phyloP scores from a whole-genome alignment of 2,329 filamentous ascomycete species.

The Aureobasidium sp. region DNA sequence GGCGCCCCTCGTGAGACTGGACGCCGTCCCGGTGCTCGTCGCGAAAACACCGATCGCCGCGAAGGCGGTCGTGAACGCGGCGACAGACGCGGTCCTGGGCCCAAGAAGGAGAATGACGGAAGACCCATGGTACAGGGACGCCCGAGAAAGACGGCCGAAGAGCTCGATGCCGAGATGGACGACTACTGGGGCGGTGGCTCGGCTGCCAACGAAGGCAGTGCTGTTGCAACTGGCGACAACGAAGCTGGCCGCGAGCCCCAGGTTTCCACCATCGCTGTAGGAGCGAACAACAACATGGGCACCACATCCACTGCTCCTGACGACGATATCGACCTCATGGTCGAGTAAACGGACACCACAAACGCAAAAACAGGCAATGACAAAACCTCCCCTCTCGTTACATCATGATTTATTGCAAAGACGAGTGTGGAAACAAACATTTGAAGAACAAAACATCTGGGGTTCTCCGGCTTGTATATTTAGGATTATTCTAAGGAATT shows the following conservation, averaged over 20 bases:
- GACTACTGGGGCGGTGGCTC: slow-evolving; percentile 54
- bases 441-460: too few species aligned
- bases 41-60: slow-evolving; percentile 26
- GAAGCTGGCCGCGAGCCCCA: slow-evolving; percentile 9
- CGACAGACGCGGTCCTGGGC: slow-evolving; percentile 34
- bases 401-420: neutral
- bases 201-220: slow-evolving; percentile 5
- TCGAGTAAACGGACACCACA: slow-evolving; percentile 8
- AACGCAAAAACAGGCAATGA: neutral
- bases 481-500: too few species aligned
- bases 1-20: slow-evolving; percentile 35
- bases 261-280: slow-evolving; percentile 8
- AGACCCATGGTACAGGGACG: slow-evolving; percentile 34
- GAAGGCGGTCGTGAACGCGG: slow-evolving; percentile 27
- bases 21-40: slow-evolving; percentile 37
- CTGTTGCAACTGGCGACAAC: neutral
- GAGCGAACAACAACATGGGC: slow-evolving; percentile 5
- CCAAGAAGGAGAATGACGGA: slow-evolving; percentile 41
- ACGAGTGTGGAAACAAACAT: neutral
- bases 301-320: slow-evolving; percentile 12
- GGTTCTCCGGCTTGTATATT: too few species aligned
- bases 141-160: slow-evolving; percentile 77
- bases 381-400: neutral
- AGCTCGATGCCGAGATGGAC: slow-evolving; percentile 93
- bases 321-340: slow-evolving; percentile 18